Evolutionary conservation across 192 early-diverging fungal species (phyloP).

Genomic region (Rhizoclosmatium globosum): DNA sequence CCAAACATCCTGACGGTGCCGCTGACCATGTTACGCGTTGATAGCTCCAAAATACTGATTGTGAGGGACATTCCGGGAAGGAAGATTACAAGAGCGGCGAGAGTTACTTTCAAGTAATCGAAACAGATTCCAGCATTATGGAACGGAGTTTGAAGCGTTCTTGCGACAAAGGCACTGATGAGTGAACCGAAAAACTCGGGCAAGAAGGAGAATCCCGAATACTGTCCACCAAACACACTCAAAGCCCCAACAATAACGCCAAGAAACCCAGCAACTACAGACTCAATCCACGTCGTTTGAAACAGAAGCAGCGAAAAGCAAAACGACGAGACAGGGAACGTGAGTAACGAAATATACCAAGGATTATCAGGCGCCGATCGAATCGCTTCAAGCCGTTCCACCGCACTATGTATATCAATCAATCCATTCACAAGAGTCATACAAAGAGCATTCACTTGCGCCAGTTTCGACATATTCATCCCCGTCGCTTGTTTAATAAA

Average conservation of each 20-base stretch:
- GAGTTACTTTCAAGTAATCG: slow-evolving; percentile 38
- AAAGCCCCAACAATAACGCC: slow-evolving; percentile 46
- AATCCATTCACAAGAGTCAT: slow-evolving; percentile 38
- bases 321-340: slow-evolving; percentile 49
- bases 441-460: slow-evolving; percentile 53
- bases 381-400: slow-evolving; percentile 42
- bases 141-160: slow-evolving; percentile 20
- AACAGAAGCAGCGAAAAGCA: slow-evolving; percentile 51
- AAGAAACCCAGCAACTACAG: slow-evolving; percentile 38
- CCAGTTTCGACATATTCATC: slow-evolving; percentile 52
- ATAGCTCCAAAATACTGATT: slow-evolving; percentile 84
- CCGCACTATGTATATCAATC: slow-evolving; percentile 44
- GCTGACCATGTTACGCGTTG: slow-evolving; percentile 86
- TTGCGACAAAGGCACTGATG: slow-evolving; percentile 38
- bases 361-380: slow-evolving; percentile 16
- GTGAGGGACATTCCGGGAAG: slow-evolving; percentile 81
- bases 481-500: slow-evolving; percentile 41
- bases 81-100: slow-evolving; percentile 48
- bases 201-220: slow-evolving; percentile 42
- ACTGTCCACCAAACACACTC: slow-evolving; percentile 29
- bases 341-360: slow-evolving; percentile 29
- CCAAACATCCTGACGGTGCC: slow-evolving; percentile 84
- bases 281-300: slow-evolving; percentile 48
- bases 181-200: slow-evolving; percentile 48
- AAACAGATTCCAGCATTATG: slow-evolving; percentile 20